These are phyloP conservation scores for Globisporangium perplexum DNA, from an alignment of 352 stramenopile species.

Conservation along the genomic window DNA sequence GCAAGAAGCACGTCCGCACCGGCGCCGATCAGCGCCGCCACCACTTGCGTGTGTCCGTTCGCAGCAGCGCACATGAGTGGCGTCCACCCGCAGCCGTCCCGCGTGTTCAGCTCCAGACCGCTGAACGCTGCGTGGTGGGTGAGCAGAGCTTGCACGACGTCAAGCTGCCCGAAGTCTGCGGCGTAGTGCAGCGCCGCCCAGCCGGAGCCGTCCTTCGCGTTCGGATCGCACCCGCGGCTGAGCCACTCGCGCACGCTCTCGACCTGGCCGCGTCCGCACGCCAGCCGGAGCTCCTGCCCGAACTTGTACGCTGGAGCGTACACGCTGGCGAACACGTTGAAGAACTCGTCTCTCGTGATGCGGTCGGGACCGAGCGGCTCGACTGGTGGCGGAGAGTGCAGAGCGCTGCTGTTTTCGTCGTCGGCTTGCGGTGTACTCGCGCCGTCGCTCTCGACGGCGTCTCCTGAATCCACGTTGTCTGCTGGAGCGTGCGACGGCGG, in stretches of 20 bases:
- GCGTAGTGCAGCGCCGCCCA: slow-evolving; percentile 67
- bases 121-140: slow-evolving; percentile 1
- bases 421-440: not conserved
- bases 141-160: slow-evolving; percentile 33
- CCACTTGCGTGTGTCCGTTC: slow-evolving; percentile 42
- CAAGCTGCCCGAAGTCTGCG: slow-evolving; percentile 49
- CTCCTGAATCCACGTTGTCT: not conserved
- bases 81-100: slow-evolving; percentile 47
- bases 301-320: slow-evolving; percentile 73
- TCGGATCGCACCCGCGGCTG: slow-evolving; percentile 52
- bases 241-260: slow-evolving; percentile 39
- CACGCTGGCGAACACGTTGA: slow-evolving; percentile 53
- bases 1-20: slow-evolving; percentile 28
- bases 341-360: slow-evolving; percentile 26
- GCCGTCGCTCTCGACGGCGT: not conserved
- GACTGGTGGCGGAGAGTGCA: not conserved
- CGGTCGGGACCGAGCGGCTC: slow-evolving; percentile 1
- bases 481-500: not conserved
- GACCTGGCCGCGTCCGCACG: slow-evolving; percentile 47
- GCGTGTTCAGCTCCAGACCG: slow-evolving; percentile 30
- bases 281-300: slow-evolving; percentile 52
- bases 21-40: slow-evolving; percentile 29
- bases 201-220: slow-evolving; percentile 51
- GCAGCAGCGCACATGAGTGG: slow-evolving; percentile 50
- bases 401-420: too few relatives aligned